Conservation (phyloP, 495 filamentous ascomycete genomes). For the Cetradonia linearis region DNA sequence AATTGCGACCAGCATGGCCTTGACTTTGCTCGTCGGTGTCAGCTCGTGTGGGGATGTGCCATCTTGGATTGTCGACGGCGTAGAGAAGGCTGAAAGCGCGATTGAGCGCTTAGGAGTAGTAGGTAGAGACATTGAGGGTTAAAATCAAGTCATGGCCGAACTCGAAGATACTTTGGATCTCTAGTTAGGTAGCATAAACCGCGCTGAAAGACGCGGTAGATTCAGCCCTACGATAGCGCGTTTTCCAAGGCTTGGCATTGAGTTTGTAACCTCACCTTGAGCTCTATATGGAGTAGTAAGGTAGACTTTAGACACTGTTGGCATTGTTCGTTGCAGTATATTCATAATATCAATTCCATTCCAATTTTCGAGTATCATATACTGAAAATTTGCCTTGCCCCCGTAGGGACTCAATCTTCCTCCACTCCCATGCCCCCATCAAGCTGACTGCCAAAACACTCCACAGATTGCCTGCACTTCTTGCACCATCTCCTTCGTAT, state of each 20-base stretch:
- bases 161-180: neutral
- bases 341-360: neutral
- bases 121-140: conserved; percentile 10
- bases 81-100: conserved; percentile 12
- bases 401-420: neutral
- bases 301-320: neutral
- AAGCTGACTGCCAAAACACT: neutral
- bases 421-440: neutral
- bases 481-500: neutral
- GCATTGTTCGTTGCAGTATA: neutral
- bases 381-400: neutral
- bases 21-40: conserved; percentile 61
- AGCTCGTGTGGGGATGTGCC: conserved; percentile 27
- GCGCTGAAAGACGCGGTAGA: conserved; percentile 11
- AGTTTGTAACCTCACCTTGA: neutral
- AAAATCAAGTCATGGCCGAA: too few relatives aligned
- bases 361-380: neutral
- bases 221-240: conserved; percentile 14
- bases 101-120: conserved; percentile 12
- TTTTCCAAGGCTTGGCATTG: conserved; percentile 4
- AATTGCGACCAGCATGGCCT: conserved; percentile 54
- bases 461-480: neutral
- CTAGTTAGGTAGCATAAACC: neutral
- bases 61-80: conserved; percentile 11
- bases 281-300: neutral